Conservation (phyloP, 805 yeast species). For the Crinitomyces ghanaensis region DNA sequence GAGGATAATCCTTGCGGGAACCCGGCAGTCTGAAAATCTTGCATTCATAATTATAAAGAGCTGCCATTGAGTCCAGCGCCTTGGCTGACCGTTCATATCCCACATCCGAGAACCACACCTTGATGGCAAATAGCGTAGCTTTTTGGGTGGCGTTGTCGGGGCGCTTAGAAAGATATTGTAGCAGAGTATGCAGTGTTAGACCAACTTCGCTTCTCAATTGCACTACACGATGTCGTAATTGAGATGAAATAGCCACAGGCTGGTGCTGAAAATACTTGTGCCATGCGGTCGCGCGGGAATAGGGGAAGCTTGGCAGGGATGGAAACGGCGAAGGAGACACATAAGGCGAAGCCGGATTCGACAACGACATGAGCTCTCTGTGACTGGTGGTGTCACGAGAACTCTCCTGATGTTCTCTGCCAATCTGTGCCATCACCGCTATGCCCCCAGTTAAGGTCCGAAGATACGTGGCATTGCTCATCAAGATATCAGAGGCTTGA, state of each 20-base stretch:
- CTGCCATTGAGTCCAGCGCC: constrained; percentile 39
- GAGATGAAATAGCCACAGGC: no score
- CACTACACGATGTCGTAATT: constrained; percentile 48
- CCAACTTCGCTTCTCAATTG: constrained; percentile 50
- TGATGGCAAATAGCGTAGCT: constrained; percentile 49
- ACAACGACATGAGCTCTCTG: no score
- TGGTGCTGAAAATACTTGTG: no score
- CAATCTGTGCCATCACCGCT: no score
- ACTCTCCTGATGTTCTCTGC: no score
- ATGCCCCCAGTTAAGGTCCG: constrained; percentile 58
- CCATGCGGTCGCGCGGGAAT: constrained; percentile 2
- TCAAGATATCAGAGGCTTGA: constrained; percentile 39
- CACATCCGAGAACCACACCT: constrained; percentile 71
- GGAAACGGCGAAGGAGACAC: not conserved
- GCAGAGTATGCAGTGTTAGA: constrained; percentile 47
- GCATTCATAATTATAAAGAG: constrained; percentile 45
- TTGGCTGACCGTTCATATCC: constrained; percentile 60
- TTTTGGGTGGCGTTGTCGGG: constrained; percentile 51
- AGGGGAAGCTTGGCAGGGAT: not conserved
- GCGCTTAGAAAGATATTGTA: constrained; percentile 34
- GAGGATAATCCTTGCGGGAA: constrained; percentile 57
- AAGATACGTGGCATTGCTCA: constrained; percentile 44
- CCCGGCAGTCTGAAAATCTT: constrained; percentile 54
- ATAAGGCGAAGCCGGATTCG: not conserved
- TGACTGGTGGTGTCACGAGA: no score